Evolutionary conservation across 2,329 filamentous ascomycete genomes (phyloP).

Genomic region (Elsinoe arachidis): DNA sequence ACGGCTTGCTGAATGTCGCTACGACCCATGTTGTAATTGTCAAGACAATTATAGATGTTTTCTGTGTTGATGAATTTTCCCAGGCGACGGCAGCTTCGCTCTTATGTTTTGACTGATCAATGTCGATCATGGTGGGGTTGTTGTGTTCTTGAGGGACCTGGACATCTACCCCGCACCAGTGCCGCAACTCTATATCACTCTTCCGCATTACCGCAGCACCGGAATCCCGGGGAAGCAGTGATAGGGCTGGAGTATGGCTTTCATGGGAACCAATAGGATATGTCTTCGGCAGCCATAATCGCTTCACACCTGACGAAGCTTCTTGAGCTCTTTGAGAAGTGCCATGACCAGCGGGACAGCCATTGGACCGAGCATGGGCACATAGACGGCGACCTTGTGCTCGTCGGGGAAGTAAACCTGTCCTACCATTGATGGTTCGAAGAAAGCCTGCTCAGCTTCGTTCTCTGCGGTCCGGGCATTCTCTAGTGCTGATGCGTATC

Average conservation of each 20-base stretch:
- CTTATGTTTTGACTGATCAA: no score
- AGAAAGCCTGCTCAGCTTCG: conserved; percentile 89
- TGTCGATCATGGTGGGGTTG: neutral
- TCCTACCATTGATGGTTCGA: conserved; percentile 98
- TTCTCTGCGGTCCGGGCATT: conserved; percentile 78
- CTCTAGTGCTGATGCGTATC: conserved; percentile 59
- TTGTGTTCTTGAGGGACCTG: neutral
- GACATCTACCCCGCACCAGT: conserved; percentile 3
- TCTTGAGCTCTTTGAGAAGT: conserved; percentile 65
- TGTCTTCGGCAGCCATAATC: neutral
- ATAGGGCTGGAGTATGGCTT: neutral
- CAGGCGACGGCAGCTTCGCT: no score
- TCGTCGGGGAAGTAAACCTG: conserved; percentile 98
- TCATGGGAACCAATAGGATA: neutral
- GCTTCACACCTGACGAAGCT: conserved; percentile 9
- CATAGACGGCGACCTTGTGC: conserved; percentile 93
- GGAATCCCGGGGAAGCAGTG: neutral
- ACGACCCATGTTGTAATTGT: neutral
- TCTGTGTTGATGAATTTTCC: no score
- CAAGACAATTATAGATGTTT: neutral
- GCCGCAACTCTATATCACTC: neutral
- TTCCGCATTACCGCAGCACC: neutral
- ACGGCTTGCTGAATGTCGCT: neutral
- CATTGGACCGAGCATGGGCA: conserved; percentile 82
- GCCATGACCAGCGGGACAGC: conserved; percentile 84